Base-by-base conservation (phyloP, 768 basidiomycete species). In the Pleurotus ostreatus region DNA sequence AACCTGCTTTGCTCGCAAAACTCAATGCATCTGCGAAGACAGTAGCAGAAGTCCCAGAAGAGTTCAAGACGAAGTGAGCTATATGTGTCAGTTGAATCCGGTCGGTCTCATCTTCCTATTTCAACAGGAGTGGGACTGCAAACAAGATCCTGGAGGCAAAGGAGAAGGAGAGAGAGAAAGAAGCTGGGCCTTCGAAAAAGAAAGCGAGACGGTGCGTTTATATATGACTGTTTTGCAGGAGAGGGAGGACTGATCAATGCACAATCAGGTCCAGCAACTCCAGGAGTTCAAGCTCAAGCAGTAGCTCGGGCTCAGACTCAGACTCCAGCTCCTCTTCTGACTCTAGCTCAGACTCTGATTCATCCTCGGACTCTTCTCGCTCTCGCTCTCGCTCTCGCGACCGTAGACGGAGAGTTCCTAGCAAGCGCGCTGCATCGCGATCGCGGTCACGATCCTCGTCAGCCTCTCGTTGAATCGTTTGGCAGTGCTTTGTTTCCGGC, bases 31-130 rank as follows among this genome's bases (percentile, higher is more conserved):
- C 85, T 6, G 87, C 86, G 8, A 84, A 86, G 61, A 91, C 92
- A 3, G 84, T 83, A 15, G 85, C 92, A 0, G 90, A 92, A 59
- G 82, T 94, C 9, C 94, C 94, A 3, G 93, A 94, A 59, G 94
- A 97, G 69, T 95, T 97, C 71, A 92, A 85, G 76, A 79, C 71
- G 59, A 86, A 86, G 90, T 91, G 55, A 37, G 85, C 76, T 48
- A 22, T 34, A 26, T 5, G 11, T 22, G 16, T 44, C 34, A 37
- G 46, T 49, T 16, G 45, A 40, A 54, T 54, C 55, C 13, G 30
- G 46, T 61, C 40, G 5, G 49, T 37, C 45, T 2, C 15, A 13
- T 46, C 30, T 37, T 54, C 41, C 63, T 56, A 46, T 23, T 20
- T 41, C 18, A 55, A 34, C 60, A 90, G 90, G 64, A 79, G 70